Percentiles rank a stretch among this genome's conserved stretches.
Conservation (phyloP, 2,329 filamentous ascomycete genomes). For the Ophiocordyceps unilateralis region DNA sequence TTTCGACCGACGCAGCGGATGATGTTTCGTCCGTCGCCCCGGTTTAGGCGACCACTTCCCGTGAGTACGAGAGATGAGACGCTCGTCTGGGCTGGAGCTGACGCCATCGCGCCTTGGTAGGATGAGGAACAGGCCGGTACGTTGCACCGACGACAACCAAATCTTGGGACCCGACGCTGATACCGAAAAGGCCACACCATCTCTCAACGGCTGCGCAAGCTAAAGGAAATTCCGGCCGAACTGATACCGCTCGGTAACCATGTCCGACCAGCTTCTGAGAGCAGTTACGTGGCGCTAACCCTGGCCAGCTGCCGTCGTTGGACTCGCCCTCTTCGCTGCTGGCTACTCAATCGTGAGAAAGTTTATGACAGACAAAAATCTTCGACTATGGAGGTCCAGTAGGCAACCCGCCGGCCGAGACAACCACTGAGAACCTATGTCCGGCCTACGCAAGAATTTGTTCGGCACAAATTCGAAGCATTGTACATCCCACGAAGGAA, state of each 20-base stretch:
- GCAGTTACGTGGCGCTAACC: neutral
- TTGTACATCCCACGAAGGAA: constrained; percentile 4
- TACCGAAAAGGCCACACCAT: constrained; percentile 66
- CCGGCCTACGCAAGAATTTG: neutral
- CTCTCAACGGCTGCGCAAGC: constrained; percentile 79
- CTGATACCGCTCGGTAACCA: constrained; percentile 75
- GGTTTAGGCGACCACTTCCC: constrained; percentile 54
- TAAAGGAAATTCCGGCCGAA: constrained; percentile 85
- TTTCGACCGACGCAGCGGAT: constrained; percentile 45
- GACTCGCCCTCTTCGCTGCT: constrained; percentile 66
- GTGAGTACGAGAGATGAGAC: constrained; percentile 27
- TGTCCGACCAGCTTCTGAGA: neutral
- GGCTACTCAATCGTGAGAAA: constrained; percentile 70
- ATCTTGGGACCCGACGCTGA: neutral
- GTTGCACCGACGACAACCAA: constrained; percentile 15
- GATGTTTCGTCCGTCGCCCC: constrained; percentile 48
- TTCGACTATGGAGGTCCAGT: constrained; percentile 66
- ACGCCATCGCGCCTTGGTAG: constrained; percentile 20
- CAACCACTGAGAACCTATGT: constrained; percentile 18
- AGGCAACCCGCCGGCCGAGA: constrained; percentile 24
- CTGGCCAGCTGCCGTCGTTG: constrained; percentile 61
- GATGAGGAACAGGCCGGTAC: constrained; percentile 52
- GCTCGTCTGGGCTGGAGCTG: constrained; percentile 6
- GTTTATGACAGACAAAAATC: constrained; percentile 76
- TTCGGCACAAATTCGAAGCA: constrained; percentile 2